Conservation (phyloP, 169 alveolate genomes). For the Plasmodium malariae region DNA sequence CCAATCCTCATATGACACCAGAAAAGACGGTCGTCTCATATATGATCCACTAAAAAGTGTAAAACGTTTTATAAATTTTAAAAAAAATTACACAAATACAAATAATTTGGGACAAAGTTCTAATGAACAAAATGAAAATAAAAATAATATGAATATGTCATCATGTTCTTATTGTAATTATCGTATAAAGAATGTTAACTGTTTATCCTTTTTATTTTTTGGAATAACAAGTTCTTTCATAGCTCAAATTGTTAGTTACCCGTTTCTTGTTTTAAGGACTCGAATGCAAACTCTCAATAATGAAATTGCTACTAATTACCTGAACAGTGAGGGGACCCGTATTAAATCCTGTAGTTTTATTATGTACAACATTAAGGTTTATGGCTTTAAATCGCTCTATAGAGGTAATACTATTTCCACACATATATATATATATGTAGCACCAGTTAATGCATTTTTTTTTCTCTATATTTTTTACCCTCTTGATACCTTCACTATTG, state of each 20-base stretch:
- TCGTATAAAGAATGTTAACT: slow-evolving; percentile 62
- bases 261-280: slow-evolving; percentile 59
- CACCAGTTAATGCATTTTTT: background rate
- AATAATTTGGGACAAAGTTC: background rate
- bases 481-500: background rate
- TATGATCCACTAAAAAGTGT: background rate
- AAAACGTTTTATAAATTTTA: background rate
- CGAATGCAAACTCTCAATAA: slow-evolving; percentile 70
- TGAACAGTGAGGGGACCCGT: slow-evolving; percentile 49
- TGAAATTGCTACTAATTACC: slow-evolving; percentile 59
- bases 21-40: background rate
- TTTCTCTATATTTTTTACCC: background rate
- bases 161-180: slow-evolving; percentile 41
- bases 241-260: slow-evolving; percentile 64
- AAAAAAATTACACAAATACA: background rate
- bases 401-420: too few species aligned
- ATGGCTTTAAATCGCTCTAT: slow-evolving; percentile 53
- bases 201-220: slow-evolving; percentile 52
- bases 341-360: slow-evolving; percentile 65
- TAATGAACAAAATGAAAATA: slow-evolving; percentile 4
- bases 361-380: slow-evolving; percentile 42
- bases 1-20: background rate
- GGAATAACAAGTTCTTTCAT: slow-evolving; percentile 68
- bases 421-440: background rate
- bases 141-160: slow-evolving; percentile 22